These are phyloP conservation scores for Aphanomyces stellatus DNA, from an alignment of 352 stramenopile species.

Conservation along the genomic window DNA sequence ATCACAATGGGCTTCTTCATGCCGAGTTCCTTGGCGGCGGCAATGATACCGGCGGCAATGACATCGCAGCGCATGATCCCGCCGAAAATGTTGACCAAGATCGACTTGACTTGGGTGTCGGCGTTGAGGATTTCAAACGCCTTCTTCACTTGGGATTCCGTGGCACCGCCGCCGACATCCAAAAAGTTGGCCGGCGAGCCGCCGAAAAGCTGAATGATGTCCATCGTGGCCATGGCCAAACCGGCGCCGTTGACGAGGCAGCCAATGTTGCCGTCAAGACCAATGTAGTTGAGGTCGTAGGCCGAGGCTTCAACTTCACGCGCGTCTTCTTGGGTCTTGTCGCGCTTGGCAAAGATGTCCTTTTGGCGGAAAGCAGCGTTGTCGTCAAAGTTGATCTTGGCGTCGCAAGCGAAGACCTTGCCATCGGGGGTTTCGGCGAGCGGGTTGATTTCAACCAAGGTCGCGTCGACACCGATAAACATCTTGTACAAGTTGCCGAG, in stretches of 20 bases:
- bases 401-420: slow-evolving; percentile 94
- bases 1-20: slow-evolving; percentile 98
- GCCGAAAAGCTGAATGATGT: slow-evolving; percentile 99
- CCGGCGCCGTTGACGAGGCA: slow-evolving; percentile 99
- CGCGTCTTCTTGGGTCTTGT: slow-evolving; percentile 92
- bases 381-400: slow-evolving; percentile 99
- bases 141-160: slow-evolving; percentile 85
- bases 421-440: slow-evolving; percentile 94
- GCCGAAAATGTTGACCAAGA: slow-evolving; percentile 99
- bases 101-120: slow-evolving; percentile 95
- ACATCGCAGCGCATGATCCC: slow-evolving; percentile 99
- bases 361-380: slow-evolving; percentile 97
- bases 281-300: slow-evolving; percentile 99
- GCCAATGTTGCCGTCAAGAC: slow-evolving; percentile 98
- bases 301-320: slow-evolving; percentile 91
- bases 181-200: slow-evolving; percentile 98
- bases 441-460: slow-evolving; percentile 98
- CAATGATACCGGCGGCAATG: slow-evolving; percentile 95
- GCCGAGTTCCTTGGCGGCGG: slow-evolving; percentile 92
- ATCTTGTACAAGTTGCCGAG: slow-evolving; percentile 92
- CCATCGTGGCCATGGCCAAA: slow-evolving; percentile 99
- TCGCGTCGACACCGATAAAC: slow-evolving; percentile 95
- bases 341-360: slow-evolving; percentile 85
- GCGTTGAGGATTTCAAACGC: slow-evolving; percentile 77
- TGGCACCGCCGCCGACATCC: slow-evolving; percentile 95